These are phyloP conservation scores for Tuber borchii DNA, from an alignment of 495 filamentous ascomycete genomes.

Conservation along the genomic window DNA sequence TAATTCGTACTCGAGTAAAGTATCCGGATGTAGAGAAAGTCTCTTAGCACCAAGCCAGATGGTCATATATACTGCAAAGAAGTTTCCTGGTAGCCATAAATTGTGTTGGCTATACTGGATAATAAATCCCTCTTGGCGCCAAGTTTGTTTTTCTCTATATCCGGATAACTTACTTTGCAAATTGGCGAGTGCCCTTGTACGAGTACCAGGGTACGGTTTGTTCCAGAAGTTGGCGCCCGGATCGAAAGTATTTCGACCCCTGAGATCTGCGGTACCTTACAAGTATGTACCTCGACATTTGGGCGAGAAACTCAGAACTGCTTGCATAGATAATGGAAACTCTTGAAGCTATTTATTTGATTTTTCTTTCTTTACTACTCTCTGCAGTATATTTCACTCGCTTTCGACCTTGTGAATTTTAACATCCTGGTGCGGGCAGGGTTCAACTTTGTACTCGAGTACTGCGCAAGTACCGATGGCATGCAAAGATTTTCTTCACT, in stretches of 20 bases:
- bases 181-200: too few species aligned
- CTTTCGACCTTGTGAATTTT: background rate
- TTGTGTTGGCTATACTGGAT: too few species aligned
- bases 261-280: background rate
- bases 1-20: too few species aligned
- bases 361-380: too few species aligned
- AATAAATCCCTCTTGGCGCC: too few species aligned
- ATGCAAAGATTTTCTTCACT: background rate
- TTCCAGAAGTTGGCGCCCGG: background rate
- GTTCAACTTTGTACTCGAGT: background rate
- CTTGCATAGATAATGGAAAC: background rate
- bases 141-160: too few species aligned
- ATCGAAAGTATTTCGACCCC: background rate
- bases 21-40: too few species aligned
- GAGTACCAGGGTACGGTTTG: background rate
- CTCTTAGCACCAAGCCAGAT: too few species aligned
- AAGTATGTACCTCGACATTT: background rate
- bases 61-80: too few species aligned
- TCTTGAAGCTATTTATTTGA: background rate
- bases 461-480: background rate
- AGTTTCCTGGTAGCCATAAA: too few species aligned
- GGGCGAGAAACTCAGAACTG: background rate
- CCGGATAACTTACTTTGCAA: too few species aligned
- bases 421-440: background rate
- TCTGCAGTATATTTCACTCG: background rate